Percentiles rank a stretch among this genome's conserved stretches.
Conservation (phyloP, 2,329 filamentous ascomycete species). For the Cordyceps cicadae region DNA sequence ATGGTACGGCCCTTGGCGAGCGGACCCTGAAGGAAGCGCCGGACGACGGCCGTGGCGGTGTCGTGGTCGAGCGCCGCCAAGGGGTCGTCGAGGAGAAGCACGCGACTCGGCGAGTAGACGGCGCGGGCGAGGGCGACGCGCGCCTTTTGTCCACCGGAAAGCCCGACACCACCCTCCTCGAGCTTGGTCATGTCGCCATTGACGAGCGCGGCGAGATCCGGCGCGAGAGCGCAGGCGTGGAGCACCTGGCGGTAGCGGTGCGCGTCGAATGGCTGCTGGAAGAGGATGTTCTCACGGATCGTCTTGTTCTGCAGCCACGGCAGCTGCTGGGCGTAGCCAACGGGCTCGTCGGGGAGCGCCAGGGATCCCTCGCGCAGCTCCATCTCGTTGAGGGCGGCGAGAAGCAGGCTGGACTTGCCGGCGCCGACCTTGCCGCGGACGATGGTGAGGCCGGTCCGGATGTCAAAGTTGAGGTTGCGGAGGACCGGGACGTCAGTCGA, state of each 20-base stretch:
- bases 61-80: slow-evolving; percentile 56
- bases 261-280: slow-evolving; percentile 48
- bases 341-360: slow-evolving; percentile 38
- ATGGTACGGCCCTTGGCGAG: slow-evolving; percentile 58
- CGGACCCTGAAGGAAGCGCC: slow-evolving; percentile 49
- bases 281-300: slow-evolving; percentile 56
- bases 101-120: slow-evolving; percentile 48
- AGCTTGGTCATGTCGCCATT: slow-evolving; percentile 51
- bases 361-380: slow-evolving; percentile 52
- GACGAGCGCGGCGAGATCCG: slow-evolving; percentile 48
- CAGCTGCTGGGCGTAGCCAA: slow-evolving; percentile 51
- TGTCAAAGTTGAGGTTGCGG: slow-evolving; percentile 35
- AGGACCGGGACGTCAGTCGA: slow-evolving; percentile 50
- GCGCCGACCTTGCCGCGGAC: slow-evolving; percentile 52
- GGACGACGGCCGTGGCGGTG: slow-evolving; percentile 55
- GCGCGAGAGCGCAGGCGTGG: slow-evolving; percentile 49
- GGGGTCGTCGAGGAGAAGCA: slow-evolving; percentile 55
- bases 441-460: slow-evolving; percentile 43
- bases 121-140: slow-evolving; percentile 56
- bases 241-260: slow-evolving; percentile 50
- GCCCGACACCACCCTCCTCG: slow-evolving; percentile 53
- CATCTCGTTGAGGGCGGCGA: slow-evolving; percentile 53
- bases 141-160: slow-evolving; percentile 57
- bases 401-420: slow-evolving; percentile 53
- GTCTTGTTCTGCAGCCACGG: slow-evolving; percentile 60